Conservation (phyloP, 164 flowering plant species). For the Annona squamosa region DNA sequence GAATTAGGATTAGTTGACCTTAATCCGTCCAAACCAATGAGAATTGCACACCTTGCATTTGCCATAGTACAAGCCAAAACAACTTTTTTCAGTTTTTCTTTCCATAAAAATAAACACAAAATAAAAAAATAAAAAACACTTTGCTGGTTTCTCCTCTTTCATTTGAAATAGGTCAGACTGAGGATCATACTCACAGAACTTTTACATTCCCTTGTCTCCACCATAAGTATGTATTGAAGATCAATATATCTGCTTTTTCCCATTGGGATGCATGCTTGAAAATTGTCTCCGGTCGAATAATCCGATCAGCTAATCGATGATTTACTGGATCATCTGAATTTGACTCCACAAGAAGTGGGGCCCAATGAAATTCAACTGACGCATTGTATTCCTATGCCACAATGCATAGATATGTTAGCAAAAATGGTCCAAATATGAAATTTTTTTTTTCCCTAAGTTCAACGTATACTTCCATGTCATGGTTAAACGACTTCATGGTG, state of each 20-base stretch:
- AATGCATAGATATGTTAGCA: constrained; percentile 1
- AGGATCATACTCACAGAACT: constrained; percentile 47
- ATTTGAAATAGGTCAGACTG: not conserved
- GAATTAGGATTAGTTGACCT: too few species aligned
- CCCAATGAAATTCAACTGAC: constrained; percentile 89
- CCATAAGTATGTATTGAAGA: constrained; percentile 93
- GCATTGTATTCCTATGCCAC: constrained; percentile 76
- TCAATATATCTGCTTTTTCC: constrained; percentile 81
- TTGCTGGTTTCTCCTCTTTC: not conserved
- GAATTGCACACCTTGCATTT: too few species aligned
- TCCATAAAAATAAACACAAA: not conserved
- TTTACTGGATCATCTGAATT: constrained; percentile 90
- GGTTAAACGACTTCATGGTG: too few species aligned
- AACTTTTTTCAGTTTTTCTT: too few species aligned
- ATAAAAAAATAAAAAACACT: not conserved
- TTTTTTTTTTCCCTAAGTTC: too few species aligned
- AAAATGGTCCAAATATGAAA: not conserved
- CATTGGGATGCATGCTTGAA: constrained; percentile 68
- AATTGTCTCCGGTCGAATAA: constrained; percentile 75
- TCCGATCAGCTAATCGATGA: constrained; percentile 71
- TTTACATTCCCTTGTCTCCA: constrained; percentile 97
- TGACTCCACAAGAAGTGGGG: constrained; percentile 85
- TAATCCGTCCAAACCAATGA: too few species aligned
- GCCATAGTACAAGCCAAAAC: too few species aligned
- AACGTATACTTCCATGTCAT: too few species aligned